Percentiles rank a stretch among this genome's conserved stretches.
Evolutionary conservation across 805 yeast genomes (phyloP).

Genomic region (Zygosaccharomyces kombuchaensis): DNA sequence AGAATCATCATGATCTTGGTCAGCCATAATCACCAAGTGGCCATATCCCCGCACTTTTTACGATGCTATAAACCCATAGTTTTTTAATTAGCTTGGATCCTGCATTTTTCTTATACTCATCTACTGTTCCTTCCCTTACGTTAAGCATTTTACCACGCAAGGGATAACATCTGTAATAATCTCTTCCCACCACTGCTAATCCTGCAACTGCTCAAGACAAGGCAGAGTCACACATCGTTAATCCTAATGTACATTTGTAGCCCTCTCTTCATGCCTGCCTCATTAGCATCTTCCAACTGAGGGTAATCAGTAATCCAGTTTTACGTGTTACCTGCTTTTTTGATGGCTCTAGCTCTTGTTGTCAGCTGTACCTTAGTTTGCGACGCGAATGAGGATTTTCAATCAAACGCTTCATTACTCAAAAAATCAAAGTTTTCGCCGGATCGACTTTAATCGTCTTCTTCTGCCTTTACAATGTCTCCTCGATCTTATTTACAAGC

Average conservation of each 20-base stretch:
- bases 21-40: constrained; percentile 97
- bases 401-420: constrained; percentile 85
- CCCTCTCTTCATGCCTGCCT: constrained; percentile 94
- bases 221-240: constrained; percentile 98
- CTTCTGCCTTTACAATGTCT: constrained; percentile 65
- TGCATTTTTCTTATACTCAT: constrained; percentile 85
- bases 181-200: constrained; percentile 90
- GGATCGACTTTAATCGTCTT: constrained; percentile 83
- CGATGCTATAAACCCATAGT: constrained; percentile 95
- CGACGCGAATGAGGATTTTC: constrained; percentile 95
- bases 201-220: constrained; percentile 89
- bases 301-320: constrained; percentile 82
- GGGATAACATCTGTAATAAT: constrained; percentile 92
- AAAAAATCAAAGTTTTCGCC: constrained; percentile 81
- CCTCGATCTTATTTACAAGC: constrained; percentile 71
- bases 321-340: constrained; percentile 80
- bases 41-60: constrained; percentile 87
- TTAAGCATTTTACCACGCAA: constrained; percentile 90
- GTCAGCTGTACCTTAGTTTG: constrained; percentile 96
- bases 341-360: constrained; percentile 77
- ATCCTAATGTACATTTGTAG: constrained; percentile 81
- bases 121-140: constrained; percentile 96
- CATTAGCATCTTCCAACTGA: constrained; percentile 91
- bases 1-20: constrained; percentile 99
- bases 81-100: constrained; percentile 92